A percentile compares a stretch with the other conserved stretches of the same genome.
phyloP scores from a whole-genome alignment of 371 early-diverging fungal species.

The Apophysomyces ossiformis region DNA sequence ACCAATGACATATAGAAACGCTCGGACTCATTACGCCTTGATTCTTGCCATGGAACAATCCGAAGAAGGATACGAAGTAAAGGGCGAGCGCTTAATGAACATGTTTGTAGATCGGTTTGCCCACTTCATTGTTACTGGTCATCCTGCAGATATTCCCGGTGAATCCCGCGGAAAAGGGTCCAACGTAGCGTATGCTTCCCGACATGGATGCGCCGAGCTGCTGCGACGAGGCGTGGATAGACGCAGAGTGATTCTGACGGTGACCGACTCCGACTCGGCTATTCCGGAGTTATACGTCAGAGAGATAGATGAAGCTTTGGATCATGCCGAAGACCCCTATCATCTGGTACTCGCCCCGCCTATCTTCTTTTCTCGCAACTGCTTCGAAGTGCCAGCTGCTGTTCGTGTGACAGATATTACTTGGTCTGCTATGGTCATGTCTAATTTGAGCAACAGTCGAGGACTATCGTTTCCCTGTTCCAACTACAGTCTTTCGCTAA shows the following conservation, averaged over 20 bases:
- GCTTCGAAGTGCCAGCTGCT: constrained; percentile 71
- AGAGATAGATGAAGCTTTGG: constrained; percentile 46
- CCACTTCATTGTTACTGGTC: constrained; percentile 67
- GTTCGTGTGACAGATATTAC: constrained; percentile 80
- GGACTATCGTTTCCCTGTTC: constrained; percentile 77
- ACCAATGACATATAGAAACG: constrained; percentile 27
- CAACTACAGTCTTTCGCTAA: constrained; percentile 74
- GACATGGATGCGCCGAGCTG: constrained; percentile 38
- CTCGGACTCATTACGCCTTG: constrained; percentile 53
- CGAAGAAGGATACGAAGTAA: constrained; percentile 61
- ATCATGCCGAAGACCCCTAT: constrained; percentile 46
- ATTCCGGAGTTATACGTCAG: constrained; percentile 50
- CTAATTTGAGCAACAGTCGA: constrained; percentile 73
- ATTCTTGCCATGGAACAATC: constrained; percentile 82
- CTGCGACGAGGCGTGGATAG: constrained; percentile 41
- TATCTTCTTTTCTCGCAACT: constrained; percentile 81
- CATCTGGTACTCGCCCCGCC: constrained; percentile 69
- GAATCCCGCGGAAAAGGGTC: constrained; percentile 80
- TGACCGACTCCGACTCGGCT: constrained; percentile 51
- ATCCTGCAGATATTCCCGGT: constrained; percentile 69
- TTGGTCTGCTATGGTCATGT: constrained; percentile 82
- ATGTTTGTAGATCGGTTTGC: constrained; percentile 54
- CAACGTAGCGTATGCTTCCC: constrained; percentile 78
- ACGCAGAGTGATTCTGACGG: constrained; percentile 64
- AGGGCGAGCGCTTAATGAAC: constrained; percentile 59